Evolutionary conservation across 768 basidiomycete genomes (phyloP).

Genomic region (Boletus barrowsii): DNA sequence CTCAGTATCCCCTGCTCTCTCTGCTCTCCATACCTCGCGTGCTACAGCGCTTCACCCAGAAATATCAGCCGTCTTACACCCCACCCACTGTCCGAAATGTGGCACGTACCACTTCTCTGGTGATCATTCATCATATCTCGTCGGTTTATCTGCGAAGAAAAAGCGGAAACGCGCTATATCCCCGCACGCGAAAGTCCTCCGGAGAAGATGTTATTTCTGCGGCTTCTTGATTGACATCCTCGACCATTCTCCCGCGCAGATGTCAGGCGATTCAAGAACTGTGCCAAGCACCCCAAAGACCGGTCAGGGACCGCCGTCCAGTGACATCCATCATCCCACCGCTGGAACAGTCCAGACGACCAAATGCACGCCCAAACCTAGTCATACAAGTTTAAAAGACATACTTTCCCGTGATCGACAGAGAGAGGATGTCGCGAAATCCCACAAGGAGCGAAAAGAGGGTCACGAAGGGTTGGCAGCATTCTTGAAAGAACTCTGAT

Average conservation of each 20-base stretch:
- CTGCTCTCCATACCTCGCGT: conserved; percentile 58
- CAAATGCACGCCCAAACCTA: conserved; percentile 32
- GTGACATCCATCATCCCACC: neutral
- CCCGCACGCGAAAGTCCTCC: conserved; percentile 1
- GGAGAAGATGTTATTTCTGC: conserved; percentile 21
- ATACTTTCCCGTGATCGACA: conserved; percentile 62
- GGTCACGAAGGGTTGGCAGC: conserved; percentile 45
- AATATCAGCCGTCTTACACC: conserved; percentile 16
- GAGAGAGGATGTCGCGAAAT: conserved; percentile 33
- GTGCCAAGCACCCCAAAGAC: neutral
- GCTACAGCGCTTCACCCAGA: conserved; percentile 31
- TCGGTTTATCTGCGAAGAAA: conserved; percentile 22
- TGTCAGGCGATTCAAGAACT: neutral
- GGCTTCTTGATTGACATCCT: conserved; percentile 7
- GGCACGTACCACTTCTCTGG: conserved; percentile 47
- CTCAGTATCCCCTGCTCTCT: conserved; percentile 51
- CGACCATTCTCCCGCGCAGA: neutral
- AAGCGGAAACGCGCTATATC: conserved; percentile 9
- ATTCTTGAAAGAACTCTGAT: conserved; percentile 37
- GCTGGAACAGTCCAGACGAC: neutral
- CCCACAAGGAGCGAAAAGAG: conserved; percentile 20
- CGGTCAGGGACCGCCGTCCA: neutral
- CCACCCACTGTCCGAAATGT: conserved; percentile 49
- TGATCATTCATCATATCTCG: conserved; percentile 35
- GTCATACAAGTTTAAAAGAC: conserved; percentile 43